Evolutionary conservation across 2,329 filamentous ascomycete genomes (phyloP).

Genomic region (Trichophyton verrucosum): DNA sequence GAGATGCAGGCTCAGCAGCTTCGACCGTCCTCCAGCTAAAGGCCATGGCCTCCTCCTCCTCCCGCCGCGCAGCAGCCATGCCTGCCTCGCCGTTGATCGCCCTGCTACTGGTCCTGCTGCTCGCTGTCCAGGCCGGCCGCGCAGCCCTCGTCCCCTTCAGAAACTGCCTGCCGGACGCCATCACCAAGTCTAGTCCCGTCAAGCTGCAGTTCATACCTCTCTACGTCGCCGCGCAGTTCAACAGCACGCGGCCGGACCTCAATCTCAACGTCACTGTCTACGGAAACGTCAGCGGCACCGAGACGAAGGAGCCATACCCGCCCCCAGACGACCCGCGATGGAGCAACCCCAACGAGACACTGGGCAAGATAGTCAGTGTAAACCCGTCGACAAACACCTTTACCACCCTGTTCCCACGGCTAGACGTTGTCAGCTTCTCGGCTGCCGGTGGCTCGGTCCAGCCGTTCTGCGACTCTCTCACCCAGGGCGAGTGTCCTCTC

Average conservation of each 20-base stretch:
- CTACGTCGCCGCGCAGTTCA: conserved; percentile 47
- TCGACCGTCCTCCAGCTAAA: background rate
- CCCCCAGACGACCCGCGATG: conserved; percentile 47
- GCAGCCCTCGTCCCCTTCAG: conserved; percentile 64
- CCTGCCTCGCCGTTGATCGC: background rate
- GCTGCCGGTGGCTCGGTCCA: conserved; percentile 44
- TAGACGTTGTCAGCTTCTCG: conserved; percentile 66
- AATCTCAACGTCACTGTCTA: conserved; percentile 64
- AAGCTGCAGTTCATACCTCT: conserved; percentile 70
- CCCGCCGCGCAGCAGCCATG: background rate
- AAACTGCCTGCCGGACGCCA: conserved; percentile 61
- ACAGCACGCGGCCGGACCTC: conserved; percentile 39
- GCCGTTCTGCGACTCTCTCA: conserved; percentile 54
- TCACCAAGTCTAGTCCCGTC: conserved; percentile 46
- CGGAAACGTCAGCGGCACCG: conserved; percentile 77
- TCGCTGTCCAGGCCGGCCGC: conserved; percentile 19
- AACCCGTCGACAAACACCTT: conserved; percentile 47
- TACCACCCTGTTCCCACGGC: conserved; percentile 60
- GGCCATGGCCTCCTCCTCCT: background rate
- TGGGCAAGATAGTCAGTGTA: conserved; percentile 66
- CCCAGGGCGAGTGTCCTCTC: conserved; percentile 59
- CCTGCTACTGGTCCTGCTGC: conserved; percentile 3
- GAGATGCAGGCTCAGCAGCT: background rate
- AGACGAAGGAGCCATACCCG: conserved; percentile 47
- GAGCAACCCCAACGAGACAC: conserved; percentile 46